Base-by-base conservation (phyloP, 306 rosid genomes). In the Coriaria nepalensis region DNA sequence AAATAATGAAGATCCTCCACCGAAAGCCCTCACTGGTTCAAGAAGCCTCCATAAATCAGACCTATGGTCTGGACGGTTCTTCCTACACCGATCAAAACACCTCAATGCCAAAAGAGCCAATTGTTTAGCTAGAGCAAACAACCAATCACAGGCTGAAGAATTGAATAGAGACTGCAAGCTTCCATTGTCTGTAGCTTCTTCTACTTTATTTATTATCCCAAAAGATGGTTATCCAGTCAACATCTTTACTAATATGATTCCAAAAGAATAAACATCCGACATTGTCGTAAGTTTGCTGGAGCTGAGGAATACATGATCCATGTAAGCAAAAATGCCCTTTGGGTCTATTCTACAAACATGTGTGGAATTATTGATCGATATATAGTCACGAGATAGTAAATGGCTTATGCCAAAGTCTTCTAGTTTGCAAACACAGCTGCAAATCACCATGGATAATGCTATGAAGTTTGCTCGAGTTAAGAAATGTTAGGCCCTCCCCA, bases 101-200 rank as follows among this genome's bases (percentile, higher is more conserved):
- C 87, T 71, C 52, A 90, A 55, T 43, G 95, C 98, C 75, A 90
- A 53, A 52, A 46, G 60, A 79, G 70, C 60, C 61, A 85, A 65
- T 60, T 75, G 73, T 50, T 77, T 81, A 7, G 87, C 95, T 61
- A 59, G 69, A 45, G 59, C 86, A 60, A 81, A 54, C 10, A 94
- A 94, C 98, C 95, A 85, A 20, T 77, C 86, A 58, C 98, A 95
- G 10, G 87, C 95, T 62, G 77, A 79, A 53, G 95, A 87, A 79
- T 90, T 95, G 65, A 90, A 57, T 41, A 85, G 43, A 12, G 63
- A 60, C 47, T 69, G 48, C 48, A 90, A 53, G 11, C 69, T 72
- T 67, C 95, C 85, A 40, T 50, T 46, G 33, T 64, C 72, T 52
- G 82, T 51, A 37, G 76, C 83, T 49, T 14, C 48, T 50, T 77